Evolutionary conservation across 139 green algal genomes (phyloP), one percentile per base, ranked within the genome.

Genomic region (Chlorella ohadii): DNA sequence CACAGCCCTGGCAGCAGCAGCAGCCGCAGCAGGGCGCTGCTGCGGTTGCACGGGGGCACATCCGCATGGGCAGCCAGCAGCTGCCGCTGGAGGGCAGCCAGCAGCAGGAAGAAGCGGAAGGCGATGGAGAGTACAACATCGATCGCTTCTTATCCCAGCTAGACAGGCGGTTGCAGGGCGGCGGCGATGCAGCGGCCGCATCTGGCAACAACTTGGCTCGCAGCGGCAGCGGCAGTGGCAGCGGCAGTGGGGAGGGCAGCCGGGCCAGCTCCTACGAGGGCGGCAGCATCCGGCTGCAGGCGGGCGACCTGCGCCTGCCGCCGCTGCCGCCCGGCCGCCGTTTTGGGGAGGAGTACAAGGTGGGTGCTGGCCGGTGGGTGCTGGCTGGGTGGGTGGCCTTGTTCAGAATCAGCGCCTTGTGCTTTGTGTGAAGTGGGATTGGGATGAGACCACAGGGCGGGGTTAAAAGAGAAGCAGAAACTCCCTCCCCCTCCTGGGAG

Each of bases 271-370:
- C 19, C 23, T 47, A 55, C 23, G 11, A 9, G 0, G 9, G 33
- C 25, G 31, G 17, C 64, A 39, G 63, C 63, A 47, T 81, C 7
- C 76, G 56, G 2, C 59, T 23, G 76, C 38, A 28, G 0, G 11
- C 36, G 12, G 25, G 36, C 19, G 76, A 82, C 22, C 51, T 93
- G 74, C 84, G 88, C 27, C 76, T 96, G 78, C 93, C 92, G 12
- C 93, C 93, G 25, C 47, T 96, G 65, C 39, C 72, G 0, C 78
- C 89, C 12, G 91, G 90, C 17, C 25, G 34, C 31, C 38, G 66
- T 7, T 96, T 96, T 67, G 67, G 47, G 1, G 76, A 91, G 2
- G 84, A 83, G 61, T 95, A 95, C 36, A 82, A 94, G 56, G 80
- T 81, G 33, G 28, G 66, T 7, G 31, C 7, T 59, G 70, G 70